Evolutionary conservation across 768 basidiomycete genomes (phyloP), one percentile per base, ranked within the genome.

Genomic region (Tylopilus subfusipes): DNA sequence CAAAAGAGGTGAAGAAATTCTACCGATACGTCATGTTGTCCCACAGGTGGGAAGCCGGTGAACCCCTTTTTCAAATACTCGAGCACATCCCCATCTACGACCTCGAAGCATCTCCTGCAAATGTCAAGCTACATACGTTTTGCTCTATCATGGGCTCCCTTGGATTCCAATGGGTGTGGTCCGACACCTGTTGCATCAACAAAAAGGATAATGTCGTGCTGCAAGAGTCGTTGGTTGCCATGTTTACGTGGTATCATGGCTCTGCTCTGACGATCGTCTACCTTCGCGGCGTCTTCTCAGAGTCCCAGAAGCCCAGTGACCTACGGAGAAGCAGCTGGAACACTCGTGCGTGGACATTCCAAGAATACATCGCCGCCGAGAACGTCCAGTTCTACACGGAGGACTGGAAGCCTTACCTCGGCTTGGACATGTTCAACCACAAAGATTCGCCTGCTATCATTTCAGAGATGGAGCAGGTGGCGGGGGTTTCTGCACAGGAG

Each of bases 151-250:
- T 7, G 0, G 42, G 48, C 3, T 44, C 50, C 19, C 36, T 56
- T 18, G 52, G 55, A 0, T 63, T 56, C 19, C 24, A 4, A 12
- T 63, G 61, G 62, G 61, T 48, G 22, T 63, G 62, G 61, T 33
- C 38, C 0, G 61, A 63, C 19, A 63, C 61, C 5, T 48, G 46
- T 24, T 48, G 46, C 14, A 24, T 48, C 4, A 21, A 48, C 9
- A 22, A 36, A 25, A 9, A 14, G 1, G 6, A 48, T 19, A 47
- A 39, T 0, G 46, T 50, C 13, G 48, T 54, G 7, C 16, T 44
- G n/a, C 52, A 63, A 31, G 61, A 63, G 13, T 60, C 61, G 0
- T 14, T 63, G 19, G 53, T 46, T 1, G 45, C 45, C 30, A 46
- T 46, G 45, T 33, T 33, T 14, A 46, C 19, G 6, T 46, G 45